Evolutionary conservation across 306 rosid species (phyloP).

Genomic region (Sechiopsis laciniata): DNA sequence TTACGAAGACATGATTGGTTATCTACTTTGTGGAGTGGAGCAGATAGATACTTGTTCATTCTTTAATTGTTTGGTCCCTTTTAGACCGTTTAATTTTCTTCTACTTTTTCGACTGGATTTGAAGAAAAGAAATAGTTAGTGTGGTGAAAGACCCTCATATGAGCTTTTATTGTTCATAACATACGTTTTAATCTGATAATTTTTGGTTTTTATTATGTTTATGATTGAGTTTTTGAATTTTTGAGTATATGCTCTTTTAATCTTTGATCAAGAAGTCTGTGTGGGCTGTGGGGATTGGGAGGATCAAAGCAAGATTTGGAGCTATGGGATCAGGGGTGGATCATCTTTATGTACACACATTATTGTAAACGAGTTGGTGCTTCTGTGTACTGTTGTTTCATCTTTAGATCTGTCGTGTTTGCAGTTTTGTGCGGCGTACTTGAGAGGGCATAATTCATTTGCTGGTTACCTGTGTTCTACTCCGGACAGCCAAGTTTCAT

Average conservation of each 20-base stretch:
- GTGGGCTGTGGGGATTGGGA: neutral
- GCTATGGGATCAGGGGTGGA: neutral
- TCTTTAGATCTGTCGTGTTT: neutral
- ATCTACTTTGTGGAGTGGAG: neutral
- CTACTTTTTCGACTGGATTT: neutral
- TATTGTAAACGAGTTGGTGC: neutral
- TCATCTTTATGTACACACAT: neutral
- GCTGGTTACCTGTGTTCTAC: constrained; percentile 31
- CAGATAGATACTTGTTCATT: neutral
- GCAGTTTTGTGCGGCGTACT: constrained; percentile 18
- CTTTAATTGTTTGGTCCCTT: neutral
- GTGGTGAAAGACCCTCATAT: neutral
- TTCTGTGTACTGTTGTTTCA: neutral
- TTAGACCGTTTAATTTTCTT: neutral
- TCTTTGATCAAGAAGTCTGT: neutral
- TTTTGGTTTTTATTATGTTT: neutral
- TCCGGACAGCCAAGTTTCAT: constrained; percentile 39
- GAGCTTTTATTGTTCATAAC: neutral
- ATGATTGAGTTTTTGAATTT: neutral
- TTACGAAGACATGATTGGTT: neutral
- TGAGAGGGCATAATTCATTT: constrained; percentile 1
- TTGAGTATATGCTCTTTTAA: neutral
- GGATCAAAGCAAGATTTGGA: neutral
- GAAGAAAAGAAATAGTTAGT: no score
- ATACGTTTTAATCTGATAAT: neutral